Base-by-base conservation (phyloP, 306 rosid genomes). In the Vigna angularis region DNA sequence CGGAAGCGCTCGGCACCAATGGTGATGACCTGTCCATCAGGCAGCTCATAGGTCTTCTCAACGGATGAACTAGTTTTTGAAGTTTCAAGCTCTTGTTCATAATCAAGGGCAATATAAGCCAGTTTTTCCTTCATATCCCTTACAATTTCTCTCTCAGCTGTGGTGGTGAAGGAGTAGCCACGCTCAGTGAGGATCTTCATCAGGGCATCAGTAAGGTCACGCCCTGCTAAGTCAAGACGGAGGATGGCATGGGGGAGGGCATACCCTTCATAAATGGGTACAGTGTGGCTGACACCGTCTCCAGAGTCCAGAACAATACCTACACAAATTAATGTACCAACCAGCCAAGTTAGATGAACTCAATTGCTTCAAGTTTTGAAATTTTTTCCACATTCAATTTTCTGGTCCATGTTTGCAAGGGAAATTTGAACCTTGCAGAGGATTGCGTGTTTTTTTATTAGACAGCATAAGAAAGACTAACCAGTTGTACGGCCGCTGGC, bases 401-500 rank as follows among this genome's bases (percentile, higher is more conserved):
- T 40, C 45, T 1, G 45, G 45, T 40, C 45, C 45, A 9, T 40
- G 12, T 40, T 40, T 40, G 9, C 11, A 40, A 40, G 45, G 45
- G 45, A 1, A 40, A 40, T 8, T 40, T 40, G 45, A 40, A 40
- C 45, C 45, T 40, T 40, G 45, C 16, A 49, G 55, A 16, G 55
- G 18, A 26, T 16, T 50, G 56, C 7, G 9, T 7, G 48, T 42
- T 42, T 42, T 9, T 10, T 51, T 6, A 1, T 55, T 26, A 55
- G 61, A 4, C 62, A 56, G 7, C n/a, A 58, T 26, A 58, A 12
- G 22, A 62, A 62, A 7, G 70, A 76, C 94, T 88, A 77, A 93
- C 98, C 94, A 34, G 98, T 93, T 72, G 98, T 93, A 69, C 97
- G 98, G 52, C 98, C 98, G 76, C 94, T 93, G 57, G 98, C 94